Percentiles rank a stretch among this genome's conserved stretches.
Evolutionary conservation across 2,329 filamentous ascomycete species (phyloP).

Genomic region (Aspergillus thermomutatus): DNA sequence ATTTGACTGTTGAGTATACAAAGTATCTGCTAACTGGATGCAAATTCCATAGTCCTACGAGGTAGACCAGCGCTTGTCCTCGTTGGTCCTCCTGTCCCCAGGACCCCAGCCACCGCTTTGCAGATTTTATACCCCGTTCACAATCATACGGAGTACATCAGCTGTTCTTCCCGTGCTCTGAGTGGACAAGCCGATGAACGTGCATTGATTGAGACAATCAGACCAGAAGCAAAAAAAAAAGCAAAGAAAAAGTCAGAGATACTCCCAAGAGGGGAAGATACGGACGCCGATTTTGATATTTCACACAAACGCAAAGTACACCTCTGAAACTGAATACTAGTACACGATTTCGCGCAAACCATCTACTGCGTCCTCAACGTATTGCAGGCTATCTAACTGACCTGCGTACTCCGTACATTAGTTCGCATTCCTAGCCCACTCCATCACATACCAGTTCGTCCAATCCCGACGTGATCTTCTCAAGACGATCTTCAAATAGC

Average conservation of each 20-base stretch:
- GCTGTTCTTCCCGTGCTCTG: neutral
- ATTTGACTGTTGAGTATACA: slow-evolving; percentile 5
- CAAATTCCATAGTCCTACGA: neutral
- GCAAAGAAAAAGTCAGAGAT: neutral
- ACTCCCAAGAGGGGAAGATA: neutral
- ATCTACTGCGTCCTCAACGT: neutral
- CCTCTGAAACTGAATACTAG: neutral
- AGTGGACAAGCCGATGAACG: slow-evolving; percentile 10
- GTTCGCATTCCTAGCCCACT: slow-evolving; percentile 18
- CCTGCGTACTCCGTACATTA: slow-evolving; percentile 9
- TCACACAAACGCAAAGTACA: neutral
- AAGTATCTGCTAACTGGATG: neutral
- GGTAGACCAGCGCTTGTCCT: neutral
- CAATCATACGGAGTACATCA: neutral
- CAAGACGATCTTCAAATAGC: slow-evolving; percentile 12
- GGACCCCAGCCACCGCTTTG: slow-evolving; percentile 23
- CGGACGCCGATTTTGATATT: neutral
- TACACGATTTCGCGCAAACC: too few species aligned
- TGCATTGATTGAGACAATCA: neutral
- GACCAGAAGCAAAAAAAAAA: neutral
- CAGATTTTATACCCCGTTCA: neutral
- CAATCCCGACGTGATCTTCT: slow-evolving; percentile 10
- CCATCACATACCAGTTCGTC: slow-evolving; percentile 15
- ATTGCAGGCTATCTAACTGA: neutral
- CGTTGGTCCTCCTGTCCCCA: slow-evolving; percentile 17